These are phyloP conservation scores for Venturia pyrina DNA, from an alignment of 2,329 filamentous ascomycete genomes.

Conservation along the genomic window DNA sequence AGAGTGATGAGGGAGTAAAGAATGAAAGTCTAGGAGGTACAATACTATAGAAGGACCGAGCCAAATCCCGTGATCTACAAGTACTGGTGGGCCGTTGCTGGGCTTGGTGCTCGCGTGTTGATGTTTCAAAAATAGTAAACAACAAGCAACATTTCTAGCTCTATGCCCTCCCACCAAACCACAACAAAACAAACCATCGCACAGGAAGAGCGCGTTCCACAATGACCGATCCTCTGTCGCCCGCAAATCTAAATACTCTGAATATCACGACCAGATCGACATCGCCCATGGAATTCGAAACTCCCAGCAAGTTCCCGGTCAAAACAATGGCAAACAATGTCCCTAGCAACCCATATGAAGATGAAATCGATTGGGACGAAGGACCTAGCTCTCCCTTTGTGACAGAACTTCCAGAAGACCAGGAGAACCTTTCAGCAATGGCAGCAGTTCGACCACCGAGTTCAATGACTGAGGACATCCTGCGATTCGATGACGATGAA, in stretches of 20 bases:
- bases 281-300: not conserved
- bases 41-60: too few relatives aligned
- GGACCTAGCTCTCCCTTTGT: conserved; percentile 40
- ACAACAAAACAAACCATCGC: not conserved
- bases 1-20: too few relatives aligned
- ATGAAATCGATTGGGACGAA: conserved; percentile 30
- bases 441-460: not conserved
- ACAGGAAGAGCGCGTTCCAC: not conserved
- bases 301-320: not conserved
- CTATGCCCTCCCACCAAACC: not conserved
- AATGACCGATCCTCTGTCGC: conserved; percentile 8
- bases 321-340: conserved; percentile 4
- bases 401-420: conserved; percentile 26
- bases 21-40: too few relatives aligned
- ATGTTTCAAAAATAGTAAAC: not conserved
- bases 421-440: conserved; percentile 16
- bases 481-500: conserved; percentile 6
- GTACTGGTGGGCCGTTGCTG: not conserved
- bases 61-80: too few relatives aligned
- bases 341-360: conserved; percentile 15
- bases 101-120: not conserved
- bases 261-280: not conserved
- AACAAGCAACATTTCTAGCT: not conserved
- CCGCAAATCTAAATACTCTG: not conserved
- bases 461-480: conserved; percentile 4